Evolutionary conservation across 768 basidiomycete species (phyloP).

Genomic region (Tulasnella sp.): DNA sequence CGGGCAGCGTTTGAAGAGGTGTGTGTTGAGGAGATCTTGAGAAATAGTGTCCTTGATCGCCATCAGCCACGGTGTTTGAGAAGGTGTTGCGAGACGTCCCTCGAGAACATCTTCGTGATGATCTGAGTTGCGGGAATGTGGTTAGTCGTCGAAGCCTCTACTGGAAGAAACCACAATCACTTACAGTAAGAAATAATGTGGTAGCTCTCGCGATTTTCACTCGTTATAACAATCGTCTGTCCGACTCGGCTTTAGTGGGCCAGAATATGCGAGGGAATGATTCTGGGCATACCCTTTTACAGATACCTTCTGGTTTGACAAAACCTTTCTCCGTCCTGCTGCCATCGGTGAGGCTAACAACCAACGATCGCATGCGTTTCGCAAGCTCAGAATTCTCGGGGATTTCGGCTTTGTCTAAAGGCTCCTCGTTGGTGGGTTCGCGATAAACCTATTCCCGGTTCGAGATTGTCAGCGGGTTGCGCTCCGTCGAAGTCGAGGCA

Average conservation of each 20-base stretch:
- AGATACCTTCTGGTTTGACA: not conserved
- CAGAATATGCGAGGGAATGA: not conserved
- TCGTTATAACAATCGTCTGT: not conserved
- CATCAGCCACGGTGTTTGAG: not conserved
- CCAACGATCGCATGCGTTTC: not conserved
- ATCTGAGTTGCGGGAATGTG: not conserved
- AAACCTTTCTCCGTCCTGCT: not conserved
- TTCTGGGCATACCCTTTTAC: not conserved
- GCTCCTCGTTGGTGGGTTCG: not conserved
- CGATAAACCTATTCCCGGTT: not conserved
- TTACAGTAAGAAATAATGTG: constrained; percentile 10
- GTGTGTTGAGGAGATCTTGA: not conserved
- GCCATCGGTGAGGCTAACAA: constrained; percentile 12
- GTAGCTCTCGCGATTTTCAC: not conserved
- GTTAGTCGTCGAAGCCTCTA: not conserved
- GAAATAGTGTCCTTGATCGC: not conserved
- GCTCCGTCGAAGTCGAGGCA: not conserved
- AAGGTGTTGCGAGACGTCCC: not conserved
- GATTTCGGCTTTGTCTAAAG: not conserved
- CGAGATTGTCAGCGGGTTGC: not conserved
- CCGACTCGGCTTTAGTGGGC: not conserved
- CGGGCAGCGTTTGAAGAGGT: not conserved
- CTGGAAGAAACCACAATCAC: not conserved
- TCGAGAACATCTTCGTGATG: constrained; percentile 3
- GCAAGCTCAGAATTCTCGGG: not conserved